Percentiles rank a stretch among this genome's conserved stretches.
Evolutionary conservation across 2,329 filamentous ascomycete genomes (phyloP).

Genomic region (Ophiostoma himal-ulmi): DNA sequence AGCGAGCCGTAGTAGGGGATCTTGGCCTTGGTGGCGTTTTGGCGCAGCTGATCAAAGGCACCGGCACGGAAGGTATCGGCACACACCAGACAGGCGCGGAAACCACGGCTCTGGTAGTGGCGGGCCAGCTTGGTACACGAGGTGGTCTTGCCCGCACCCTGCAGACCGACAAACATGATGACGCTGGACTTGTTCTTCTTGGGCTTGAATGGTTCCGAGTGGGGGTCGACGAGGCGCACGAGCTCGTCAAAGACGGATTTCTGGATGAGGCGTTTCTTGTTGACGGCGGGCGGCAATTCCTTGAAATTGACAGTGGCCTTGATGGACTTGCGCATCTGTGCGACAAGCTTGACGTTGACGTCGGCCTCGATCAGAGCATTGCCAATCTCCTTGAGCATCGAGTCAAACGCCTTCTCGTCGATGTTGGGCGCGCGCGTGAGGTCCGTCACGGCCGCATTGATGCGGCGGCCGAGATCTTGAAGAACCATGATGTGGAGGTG

Average conservation of each 20-base stretch:
- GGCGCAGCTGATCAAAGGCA: constrained; percentile 96
- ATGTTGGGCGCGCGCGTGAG: constrained; percentile 87
- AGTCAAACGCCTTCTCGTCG: constrained; percentile 97
- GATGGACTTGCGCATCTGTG: constrained; percentile 87
- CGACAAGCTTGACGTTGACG: constrained; percentile 91
- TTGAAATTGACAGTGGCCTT: constrained; percentile 89
- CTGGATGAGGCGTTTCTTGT: constrained; percentile 97
- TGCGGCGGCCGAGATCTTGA: constrained; percentile 96
- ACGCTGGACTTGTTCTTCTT: constrained; percentile 95
- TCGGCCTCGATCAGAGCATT: constrained; percentile 93
- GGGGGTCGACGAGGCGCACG: constrained; percentile 89
- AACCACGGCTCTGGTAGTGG: constrained; percentile 89
- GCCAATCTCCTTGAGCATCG: constrained; percentile 98
- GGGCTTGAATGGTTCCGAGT: constrained; percentile 90
- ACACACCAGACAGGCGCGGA: constrained; percentile 89
- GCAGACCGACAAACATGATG: constrained; percentile 98
- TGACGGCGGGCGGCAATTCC: constrained; percentile 81
- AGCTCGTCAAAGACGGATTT: constrained; percentile 97
- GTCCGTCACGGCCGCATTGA: constrained; percentile 92
- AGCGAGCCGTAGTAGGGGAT: constrained; percentile 97
- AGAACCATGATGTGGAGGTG: constrained; percentile 69
- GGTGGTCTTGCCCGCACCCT: constrained; percentile 96
- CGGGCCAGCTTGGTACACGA: constrained; percentile 95
- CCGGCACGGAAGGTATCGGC: constrained; percentile 97
- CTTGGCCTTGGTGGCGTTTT: constrained; percentile 98